Percentiles rank a stretch among this genome's conserved stretches.
phyloP scores from a whole-genome alignment of 1,284 basidiomycete genomes.

The Heterobasidion parviporum region DNA sequence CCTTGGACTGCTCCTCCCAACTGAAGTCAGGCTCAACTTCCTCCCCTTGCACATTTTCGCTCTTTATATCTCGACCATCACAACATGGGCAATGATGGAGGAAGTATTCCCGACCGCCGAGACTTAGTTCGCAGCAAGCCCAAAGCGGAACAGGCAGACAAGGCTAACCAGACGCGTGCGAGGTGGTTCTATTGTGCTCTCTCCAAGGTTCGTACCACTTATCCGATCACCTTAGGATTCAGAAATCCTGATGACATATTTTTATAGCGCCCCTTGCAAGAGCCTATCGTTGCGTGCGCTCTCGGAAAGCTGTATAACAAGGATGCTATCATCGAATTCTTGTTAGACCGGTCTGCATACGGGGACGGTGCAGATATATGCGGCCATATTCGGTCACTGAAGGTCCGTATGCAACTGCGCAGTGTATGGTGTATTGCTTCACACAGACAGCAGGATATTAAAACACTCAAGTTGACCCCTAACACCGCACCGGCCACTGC shows the following conservation, averaged over 20 bases:
- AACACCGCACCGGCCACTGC: slow-evolving; percentile 47
- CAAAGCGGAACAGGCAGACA: slow-evolving; percentile 82
- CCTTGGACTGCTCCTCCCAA: too few relatives aligned
- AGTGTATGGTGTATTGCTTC: neutral
- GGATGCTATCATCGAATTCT: slow-evolving; percentile 81
- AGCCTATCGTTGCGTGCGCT: slow-evolving; percentile 83
- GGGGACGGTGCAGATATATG: slow-evolving; percentile 82
- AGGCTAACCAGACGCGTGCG: slow-evolving; percentile 79
- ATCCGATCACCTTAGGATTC: neutral
- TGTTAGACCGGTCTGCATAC: slow-evolving; percentile 70
- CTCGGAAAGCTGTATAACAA: slow-evolving; percentile 94
- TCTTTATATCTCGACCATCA: neutral
- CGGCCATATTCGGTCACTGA: slow-evolving; percentile 80
- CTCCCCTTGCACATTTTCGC: neutral
- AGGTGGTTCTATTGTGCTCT: slow-evolving; percentile 88
- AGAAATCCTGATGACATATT: neutral
- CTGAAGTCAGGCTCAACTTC: neutral
- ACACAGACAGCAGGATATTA: slow-evolving; percentile 57
- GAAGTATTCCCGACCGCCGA: slow-evolving; percentile 77
- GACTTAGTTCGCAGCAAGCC: slow-evolving; percentile 70
- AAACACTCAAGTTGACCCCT: slow-evolving; percentile 69
- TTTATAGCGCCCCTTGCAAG: slow-evolving; percentile 65
- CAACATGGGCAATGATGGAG: slow-evolving; percentile 78
- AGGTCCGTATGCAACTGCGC: slow-evolving; percentile 42
- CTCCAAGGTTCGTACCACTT: slow-evolving; percentile 62